Percentiles rank a stretch among this genome's conserved stretches.
Conservation (phyloP, 371 early-diverging fungal species). For the Circinella minor region DNA sequence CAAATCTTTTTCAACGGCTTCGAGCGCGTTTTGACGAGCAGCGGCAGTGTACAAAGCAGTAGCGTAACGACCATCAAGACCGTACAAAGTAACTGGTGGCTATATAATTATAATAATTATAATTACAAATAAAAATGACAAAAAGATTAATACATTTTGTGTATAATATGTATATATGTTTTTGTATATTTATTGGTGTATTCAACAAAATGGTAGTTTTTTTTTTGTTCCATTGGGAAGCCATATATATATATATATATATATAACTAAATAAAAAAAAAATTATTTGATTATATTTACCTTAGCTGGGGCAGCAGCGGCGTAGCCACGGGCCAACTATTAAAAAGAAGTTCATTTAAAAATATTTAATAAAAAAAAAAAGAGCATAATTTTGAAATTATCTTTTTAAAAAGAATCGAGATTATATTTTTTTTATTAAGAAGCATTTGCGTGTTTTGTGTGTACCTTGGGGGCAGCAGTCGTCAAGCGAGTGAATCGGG, state of each 20-base stretch:
- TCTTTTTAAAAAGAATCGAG: background rate
- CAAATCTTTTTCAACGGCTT: slow-evolving; percentile 89
- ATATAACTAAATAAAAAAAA: background rate
- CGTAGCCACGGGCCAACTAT: slow-evolving; percentile 64
- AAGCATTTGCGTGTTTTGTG: background rate
- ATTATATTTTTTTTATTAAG: background rate
- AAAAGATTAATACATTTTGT: too few species aligned
- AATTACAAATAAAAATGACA: too few species aligned
- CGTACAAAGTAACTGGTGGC: slow-evolving; percentile 88
- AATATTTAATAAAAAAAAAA: background rate
- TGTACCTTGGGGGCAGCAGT: slow-evolving; percentile 52
- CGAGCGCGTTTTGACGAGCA: slow-evolving; percentile 80
- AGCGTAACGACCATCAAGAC: slow-evolving; percentile 97
- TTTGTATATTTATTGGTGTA: background rate
- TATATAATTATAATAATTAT: slow-evolving; percentile 30
- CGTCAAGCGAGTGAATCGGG: slow-evolving; percentile 40
- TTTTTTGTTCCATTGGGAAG: background rate
- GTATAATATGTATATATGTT: too few species aligned
- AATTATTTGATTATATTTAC: slow-evolving; percentile 30
- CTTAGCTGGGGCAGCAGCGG: slow-evolving; percentile 56
- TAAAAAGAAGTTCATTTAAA: background rate
- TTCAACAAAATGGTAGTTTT: background rate
- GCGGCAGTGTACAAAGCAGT: slow-evolving; percentile 97
- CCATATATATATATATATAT: too few species aligned
- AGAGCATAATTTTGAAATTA: background rate